phyloP scores from a whole-genome alignment of 306 rosid genomes.

The Begonia loranthoides region DNA sequence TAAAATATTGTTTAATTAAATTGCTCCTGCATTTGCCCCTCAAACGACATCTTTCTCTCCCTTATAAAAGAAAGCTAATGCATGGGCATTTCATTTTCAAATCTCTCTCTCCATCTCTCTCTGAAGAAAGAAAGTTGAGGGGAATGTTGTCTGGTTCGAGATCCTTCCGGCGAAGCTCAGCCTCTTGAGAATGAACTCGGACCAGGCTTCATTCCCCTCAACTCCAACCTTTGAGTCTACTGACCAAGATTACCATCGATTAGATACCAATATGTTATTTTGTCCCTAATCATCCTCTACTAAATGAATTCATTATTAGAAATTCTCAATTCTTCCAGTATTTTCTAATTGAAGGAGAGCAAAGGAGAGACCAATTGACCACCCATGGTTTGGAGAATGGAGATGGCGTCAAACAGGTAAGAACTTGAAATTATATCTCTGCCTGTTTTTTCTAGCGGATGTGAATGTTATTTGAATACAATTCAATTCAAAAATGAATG shows the following conservation, averaged over 20 bases:
- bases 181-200: constrained; percentile 7
- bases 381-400: not conserved
- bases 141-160: constrained; percentile 19
- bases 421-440: too few relatives aligned
- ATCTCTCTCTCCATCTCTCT: constrained; percentile 10
- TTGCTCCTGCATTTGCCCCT: too few relatives aligned
- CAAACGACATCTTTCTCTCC: too few relatives aligned
- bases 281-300: too few relatives aligned
- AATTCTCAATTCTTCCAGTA: not conserved
- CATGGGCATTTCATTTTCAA: constrained; percentile 53
- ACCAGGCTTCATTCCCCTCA: constrained; percentile 21
- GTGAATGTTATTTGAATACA: too few relatives aligned
- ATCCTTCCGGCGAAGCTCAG: constrained; percentile 1
- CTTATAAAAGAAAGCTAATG: constrained; percentile 42
- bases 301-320: not conserved
- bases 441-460: too few relatives aligned
- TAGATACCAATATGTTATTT: not conserved
- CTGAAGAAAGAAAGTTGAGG: constrained; percentile 19
- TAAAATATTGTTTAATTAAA: too few relatives aligned
- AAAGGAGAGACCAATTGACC: too few relatives aligned
- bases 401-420: not conserved
- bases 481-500: too few relatives aligned
- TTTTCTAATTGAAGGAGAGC: too few relatives aligned
- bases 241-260: not conserved
- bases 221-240: not conserved